Conservation (phyloP, 345 rosid species). For the Gossypium raimondii region DNA sequence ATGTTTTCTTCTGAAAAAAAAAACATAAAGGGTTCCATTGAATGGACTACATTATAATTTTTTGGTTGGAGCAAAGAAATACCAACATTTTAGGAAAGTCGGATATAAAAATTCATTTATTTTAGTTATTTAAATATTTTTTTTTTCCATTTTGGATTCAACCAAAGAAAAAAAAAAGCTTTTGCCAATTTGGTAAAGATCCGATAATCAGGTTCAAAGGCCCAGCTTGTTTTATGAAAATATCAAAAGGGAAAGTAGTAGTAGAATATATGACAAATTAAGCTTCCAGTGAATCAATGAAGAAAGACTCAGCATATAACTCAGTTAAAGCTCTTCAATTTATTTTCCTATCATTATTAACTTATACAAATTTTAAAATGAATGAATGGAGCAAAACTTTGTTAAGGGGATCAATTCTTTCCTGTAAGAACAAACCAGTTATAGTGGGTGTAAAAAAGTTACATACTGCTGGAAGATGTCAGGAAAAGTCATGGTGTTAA, state of each 20-base stretch:
- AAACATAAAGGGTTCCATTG: too few relatives aligned
- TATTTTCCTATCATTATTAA: constrained; percentile 8
- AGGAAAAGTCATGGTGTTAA: constrained; percentile 8
- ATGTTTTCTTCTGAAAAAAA: too few relatives aligned
- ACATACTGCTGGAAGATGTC: constrained; percentile 13
- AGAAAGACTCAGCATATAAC: not conserved
- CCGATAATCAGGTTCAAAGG: too few relatives aligned
- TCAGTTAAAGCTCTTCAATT: constrained; percentile 14
- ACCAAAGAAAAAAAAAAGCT: too few relatives aligned
- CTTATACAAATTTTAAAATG: constrained; percentile 15
- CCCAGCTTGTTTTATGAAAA: too few relatives aligned
- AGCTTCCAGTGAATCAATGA: not conserved
- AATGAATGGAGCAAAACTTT: constrained; percentile 20
- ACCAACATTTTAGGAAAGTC: too few relatives aligned
- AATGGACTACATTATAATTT: too few relatives aligned
- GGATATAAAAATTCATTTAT: too few relatives aligned
- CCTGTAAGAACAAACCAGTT: not conserved
- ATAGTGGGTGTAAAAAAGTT: not conserved
- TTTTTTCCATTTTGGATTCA: too few relatives aligned
- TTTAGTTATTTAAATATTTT: too few relatives aligned
- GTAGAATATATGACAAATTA: not conserved
- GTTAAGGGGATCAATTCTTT: not conserved
- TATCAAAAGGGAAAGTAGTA: not conserved
- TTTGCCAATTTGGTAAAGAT: too few relatives aligned
- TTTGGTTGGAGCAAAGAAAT: too few relatives aligned